Percentiles rank a stretch among this genome's conserved stretches.
These are phyloP conservation scores for Euphorbia schlechtendalii DNA, from an alignment of 441 rosid genomes.

Conservation along the genomic window DNA sequence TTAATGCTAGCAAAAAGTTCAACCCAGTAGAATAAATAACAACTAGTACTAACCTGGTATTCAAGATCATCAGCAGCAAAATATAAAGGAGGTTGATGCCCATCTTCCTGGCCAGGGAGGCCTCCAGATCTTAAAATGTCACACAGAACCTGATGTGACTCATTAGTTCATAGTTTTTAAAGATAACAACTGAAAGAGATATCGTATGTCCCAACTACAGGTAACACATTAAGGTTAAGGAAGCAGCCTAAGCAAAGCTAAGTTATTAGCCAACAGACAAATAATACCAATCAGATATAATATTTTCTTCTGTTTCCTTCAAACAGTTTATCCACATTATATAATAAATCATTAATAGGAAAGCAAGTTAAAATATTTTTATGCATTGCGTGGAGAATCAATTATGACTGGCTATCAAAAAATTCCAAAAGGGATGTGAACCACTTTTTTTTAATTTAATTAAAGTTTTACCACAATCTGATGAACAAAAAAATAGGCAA, in stretches of 20 bases:
- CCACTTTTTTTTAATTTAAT: too few relatives aligned
- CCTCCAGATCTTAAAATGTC: constrained; percentile 51
- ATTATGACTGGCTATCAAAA: too few relatives aligned
- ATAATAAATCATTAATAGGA: not conserved
- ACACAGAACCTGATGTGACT: constrained; percentile 37
- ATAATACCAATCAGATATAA: not conserved
- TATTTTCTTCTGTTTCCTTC: not conserved
- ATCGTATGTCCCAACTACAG: constrained; percentile 2
- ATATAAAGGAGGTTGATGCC: constrained; percentile 39
- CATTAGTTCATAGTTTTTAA: constrained; percentile 8
- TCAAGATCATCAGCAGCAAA: constrained; percentile 62
- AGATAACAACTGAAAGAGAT: not conserved
- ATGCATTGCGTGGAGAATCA: not conserved
- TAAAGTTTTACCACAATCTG: too few relatives aligned
- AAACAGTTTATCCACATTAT: not conserved
- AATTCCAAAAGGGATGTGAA: too few relatives aligned
- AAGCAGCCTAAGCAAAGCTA: not conserved
- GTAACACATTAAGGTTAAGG: not conserved
- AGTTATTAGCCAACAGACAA: not conserved
- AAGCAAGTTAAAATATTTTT: too few relatives aligned
- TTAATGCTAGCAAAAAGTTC: too few relatives aligned
- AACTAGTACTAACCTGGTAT: constrained; percentile 39
- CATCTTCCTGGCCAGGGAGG: constrained; percentile 31
- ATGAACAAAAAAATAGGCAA: too few relatives aligned
- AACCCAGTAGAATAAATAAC: not conserved